These are phyloP conservation scores for Acanthamoeba sp. DNA, from an alignment of 208 protist species.

Conservation along the genomic window DNA sequence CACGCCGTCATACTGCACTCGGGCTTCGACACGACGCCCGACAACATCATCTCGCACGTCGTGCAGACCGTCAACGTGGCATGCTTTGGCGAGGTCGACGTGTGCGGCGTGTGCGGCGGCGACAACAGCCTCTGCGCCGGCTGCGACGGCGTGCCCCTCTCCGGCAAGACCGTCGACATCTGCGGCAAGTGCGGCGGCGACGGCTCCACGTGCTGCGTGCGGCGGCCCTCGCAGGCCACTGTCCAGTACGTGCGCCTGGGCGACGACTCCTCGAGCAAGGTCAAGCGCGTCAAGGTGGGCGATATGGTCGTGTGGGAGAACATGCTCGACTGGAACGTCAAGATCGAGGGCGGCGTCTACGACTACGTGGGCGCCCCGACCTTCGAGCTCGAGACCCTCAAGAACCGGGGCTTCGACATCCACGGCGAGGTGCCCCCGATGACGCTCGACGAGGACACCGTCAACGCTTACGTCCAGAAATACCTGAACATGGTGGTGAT, in stretches of 20 bases:
- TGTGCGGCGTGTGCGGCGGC: slow-evolving; percentile 56
- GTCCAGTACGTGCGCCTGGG: background rate
- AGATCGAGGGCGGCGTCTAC: slow-evolving; percentile 38
- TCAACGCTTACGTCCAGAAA: slow-evolving; percentile 12
- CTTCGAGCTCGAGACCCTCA: slow-evolving; percentile 8
- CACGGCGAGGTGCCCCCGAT: background rate
- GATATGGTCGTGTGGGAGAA: slow-evolving; percentile 57
- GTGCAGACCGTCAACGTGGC: background rate
- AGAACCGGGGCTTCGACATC: background rate
- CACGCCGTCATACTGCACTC: slow-evolving; percentile 48
- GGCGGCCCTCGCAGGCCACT: background rate
- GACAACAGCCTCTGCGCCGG: slow-evolving; percentile 13
- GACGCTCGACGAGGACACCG: slow-evolving; percentile 10
- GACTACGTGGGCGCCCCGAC: slow-evolving; percentile 9
- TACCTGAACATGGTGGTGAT: background rate
- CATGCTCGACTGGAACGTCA: slow-evolving; percentile 36
- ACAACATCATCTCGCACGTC: slow-evolving; percentile 41
- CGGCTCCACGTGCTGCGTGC: slow-evolving; percentile 28
- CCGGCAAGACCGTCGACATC: background rate
- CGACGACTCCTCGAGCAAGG: background rate
- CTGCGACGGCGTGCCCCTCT: slow-evolving; percentile 41
- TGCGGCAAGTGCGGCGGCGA: slow-evolving; percentile 72
- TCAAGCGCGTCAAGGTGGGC: background rate
- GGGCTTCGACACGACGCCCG: slow-evolving; percentile 18
- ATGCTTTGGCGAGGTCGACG: slow-evolving; percentile 7